A percentile compares a stretch with the other conserved stretches of the same genome.
Conservation (phyloP, 257 asterid genomes). For the Solanum tacnaense region DNA sequence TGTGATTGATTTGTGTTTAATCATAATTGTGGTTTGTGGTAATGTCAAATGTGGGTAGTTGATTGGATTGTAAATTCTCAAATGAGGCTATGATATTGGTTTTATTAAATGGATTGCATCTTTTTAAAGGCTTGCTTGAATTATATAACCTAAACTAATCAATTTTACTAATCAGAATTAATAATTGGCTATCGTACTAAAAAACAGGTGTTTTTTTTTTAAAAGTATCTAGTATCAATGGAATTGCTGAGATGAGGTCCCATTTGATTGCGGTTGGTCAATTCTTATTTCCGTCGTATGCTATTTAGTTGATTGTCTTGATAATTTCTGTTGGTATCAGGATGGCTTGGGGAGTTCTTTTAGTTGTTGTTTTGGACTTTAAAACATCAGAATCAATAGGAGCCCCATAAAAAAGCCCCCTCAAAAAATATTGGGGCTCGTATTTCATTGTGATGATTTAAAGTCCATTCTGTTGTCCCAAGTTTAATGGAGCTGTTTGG, state of each 20-base stretch:
- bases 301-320: background rate
- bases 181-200: background rate
- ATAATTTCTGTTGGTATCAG: background rate
- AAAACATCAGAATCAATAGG: background rate
- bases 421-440: background rate
- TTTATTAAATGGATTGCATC: background rate
- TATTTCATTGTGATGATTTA: background rate
- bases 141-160: background rate
- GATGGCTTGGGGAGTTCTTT: background rate
- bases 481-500: background rate
- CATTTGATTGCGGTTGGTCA: background rate
- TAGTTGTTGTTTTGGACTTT: background rate
- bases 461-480: background rate
- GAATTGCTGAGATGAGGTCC: background rate
- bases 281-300: background rate
- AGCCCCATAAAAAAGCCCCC: background rate
- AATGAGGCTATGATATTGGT: background rate
- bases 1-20: background rate
- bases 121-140: background rate
- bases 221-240: background rate
- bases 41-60: background rate
- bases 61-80: background rate
- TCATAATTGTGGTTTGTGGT: background rate
- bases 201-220: background rate
- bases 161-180: background rate